Evolutionary conservation across 2,329 filamentous ascomycete species (phyloP), one percentile per base, ranked within the genome.

Genomic region (Monilinia polystroma): DNA sequence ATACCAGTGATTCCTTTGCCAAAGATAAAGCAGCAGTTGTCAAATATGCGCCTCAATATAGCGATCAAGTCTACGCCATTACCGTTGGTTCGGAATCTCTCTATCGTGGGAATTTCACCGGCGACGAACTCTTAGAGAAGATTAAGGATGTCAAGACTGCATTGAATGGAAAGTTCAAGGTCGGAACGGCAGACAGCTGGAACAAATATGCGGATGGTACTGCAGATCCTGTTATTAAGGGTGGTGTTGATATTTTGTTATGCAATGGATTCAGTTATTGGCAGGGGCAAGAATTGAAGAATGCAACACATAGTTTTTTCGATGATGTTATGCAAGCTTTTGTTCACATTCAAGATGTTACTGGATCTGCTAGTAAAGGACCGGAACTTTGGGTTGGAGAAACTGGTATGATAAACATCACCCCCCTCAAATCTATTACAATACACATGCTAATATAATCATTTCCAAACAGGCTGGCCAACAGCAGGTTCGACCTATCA

Each of bases 211-310:
- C 84, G 57, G 88, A 90, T 75, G 88, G 87, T 51, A 90, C 88
- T 35, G 88, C 85, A 51, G 85, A 91, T 76, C 80, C 84, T 18
- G 79, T 90, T 70, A 84, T 90, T 73, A 77, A 78, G 63, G 83
- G 82, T 57, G 84, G 72, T 63, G 73, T 83, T 63, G 86, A 89
- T 63, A 85, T 90, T 67, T 78, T 74, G 59, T 80, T 91, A 68
- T 81, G 84, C 75, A 91, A 91, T 75, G 89, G 86, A 35, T 91
- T 91, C 75, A 84, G 86, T 43, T 91, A 90, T 82, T 91, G 89
- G 89, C 89, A 91, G 77, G 87, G 84, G 53, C 82, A 83, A 75
- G 79, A 79, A 56, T 83, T 83, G 69, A 78, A 79, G 66, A 85
- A 88, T 72, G 74, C 77, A 18, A 85, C 84, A 52, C 77, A 82